phyloP scores from a whole-genome alignment of 2,329 filamentous ascomycete genomes.

The Herpotrichia juniperi region DNA sequence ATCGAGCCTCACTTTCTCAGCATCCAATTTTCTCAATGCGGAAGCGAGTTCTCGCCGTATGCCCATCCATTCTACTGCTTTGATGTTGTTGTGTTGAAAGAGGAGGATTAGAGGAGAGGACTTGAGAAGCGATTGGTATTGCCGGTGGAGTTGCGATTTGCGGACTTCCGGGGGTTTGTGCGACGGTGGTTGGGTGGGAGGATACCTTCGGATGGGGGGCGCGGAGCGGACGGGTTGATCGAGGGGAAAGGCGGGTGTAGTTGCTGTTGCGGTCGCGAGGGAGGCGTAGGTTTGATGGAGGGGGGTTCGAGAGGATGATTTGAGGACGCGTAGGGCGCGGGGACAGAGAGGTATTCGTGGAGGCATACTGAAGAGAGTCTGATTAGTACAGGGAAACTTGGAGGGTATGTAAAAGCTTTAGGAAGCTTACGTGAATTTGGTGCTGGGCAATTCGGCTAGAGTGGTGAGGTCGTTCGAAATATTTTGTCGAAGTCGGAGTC shows the following conservation, averaged over 20 bases:
- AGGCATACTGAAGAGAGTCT: constrained; percentile 35
- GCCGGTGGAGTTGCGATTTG: constrained; percentile 86
- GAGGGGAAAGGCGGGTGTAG: constrained; percentile 59
- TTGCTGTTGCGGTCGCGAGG: constrained; percentile 55
- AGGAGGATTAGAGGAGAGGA: constrained; percentile 84
- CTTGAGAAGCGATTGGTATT: constrained; percentile 86
- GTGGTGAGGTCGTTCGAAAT: constrained; percentile 28
- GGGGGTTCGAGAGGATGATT: constrained; percentile 20
- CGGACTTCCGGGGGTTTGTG: constrained; percentile 85
- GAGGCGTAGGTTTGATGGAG: constrained; percentile 54
- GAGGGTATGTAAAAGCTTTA: background rate
- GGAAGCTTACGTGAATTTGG: constrained; percentile 32
- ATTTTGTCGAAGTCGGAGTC: too few species aligned
- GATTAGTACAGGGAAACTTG: background rate
- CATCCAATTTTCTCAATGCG: constrained; percentile 70
- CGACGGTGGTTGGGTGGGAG: constrained; percentile 80
- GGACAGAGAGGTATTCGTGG: constrained; percentile 45
- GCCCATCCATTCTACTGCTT: constrained; percentile 74
- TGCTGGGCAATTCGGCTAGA: constrained; percentile 28
- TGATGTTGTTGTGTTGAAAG: constrained; percentile 81
- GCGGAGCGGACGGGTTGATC: constrained; percentile 54
- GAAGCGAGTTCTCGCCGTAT: constrained; percentile 71
- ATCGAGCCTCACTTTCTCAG: constrained; percentile 67
- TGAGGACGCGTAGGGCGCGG: constrained; percentile 35
- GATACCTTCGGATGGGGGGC: constrained; percentile 57